phyloP scores from a whole-genome alignment of 805 yeast species.

The Tetrapisispora pingtungensis region DNA sequence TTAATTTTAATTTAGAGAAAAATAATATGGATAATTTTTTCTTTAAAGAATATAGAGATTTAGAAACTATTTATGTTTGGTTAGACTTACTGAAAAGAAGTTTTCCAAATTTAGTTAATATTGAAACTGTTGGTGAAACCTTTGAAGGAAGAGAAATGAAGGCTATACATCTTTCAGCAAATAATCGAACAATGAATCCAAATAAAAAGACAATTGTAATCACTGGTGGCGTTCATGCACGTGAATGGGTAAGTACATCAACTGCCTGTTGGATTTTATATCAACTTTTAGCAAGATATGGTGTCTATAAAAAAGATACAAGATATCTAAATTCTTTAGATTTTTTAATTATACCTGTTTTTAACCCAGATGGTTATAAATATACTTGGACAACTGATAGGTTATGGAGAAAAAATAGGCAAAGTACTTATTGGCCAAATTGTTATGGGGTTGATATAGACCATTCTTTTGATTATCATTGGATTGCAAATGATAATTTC shows the following conservation, averaged over 20 bases:
- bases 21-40: constrained; percentile 39
- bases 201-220: constrained; percentile 58
- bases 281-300: constrained; percentile 40
- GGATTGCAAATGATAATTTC: constrained; percentile 46
- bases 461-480: constrained; percentile 70
- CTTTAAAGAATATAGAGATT: constrained; percentile 58
- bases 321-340: constrained; percentile 49
- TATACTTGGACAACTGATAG: constrained; percentile 75
- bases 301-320: constrained; percentile 32
- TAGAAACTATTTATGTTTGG: constrained; percentile 66
- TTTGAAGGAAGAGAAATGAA: constrained; percentile 63
- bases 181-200: constrained; percentile 30
- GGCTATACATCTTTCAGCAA: constrained; percentile 53
- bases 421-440: constrained; percentile 51
- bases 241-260: constrained; percentile 81
- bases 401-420: constrained; percentile 84
- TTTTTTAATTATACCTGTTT: constrained; percentile 69
- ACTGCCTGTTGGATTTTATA: constrained; percentile 51
- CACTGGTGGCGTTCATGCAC: constrained; percentile 78
- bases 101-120: constrained; percentile 51
- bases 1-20: neutral
- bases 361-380: constrained; percentile 86
- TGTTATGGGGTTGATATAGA: constrained; percentile 84
- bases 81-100: constrained; percentile 48
- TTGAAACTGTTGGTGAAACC: constrained; percentile 67